Percentiles rank a stretch among this genome's conserved stretches.
Evolutionary conservation across 2,329 filamentous ascomycete species (phyloP).

Genomic region (Clonostachys byssicola): DNA sequence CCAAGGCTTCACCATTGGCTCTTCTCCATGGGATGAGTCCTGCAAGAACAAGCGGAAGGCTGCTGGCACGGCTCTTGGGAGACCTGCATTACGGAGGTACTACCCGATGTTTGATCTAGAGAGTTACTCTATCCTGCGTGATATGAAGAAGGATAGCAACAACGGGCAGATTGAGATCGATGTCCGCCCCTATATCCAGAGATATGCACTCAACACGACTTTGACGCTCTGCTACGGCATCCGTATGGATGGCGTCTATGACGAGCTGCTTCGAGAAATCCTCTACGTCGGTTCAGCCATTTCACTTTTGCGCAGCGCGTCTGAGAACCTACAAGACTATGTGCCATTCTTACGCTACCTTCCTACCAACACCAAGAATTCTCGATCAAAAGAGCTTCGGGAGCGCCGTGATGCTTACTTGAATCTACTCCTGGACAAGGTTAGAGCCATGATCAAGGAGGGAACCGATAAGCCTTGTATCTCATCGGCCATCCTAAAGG

Average conservation of each 20-base stretch:
- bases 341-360: constrained; percentile 42
- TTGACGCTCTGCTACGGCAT: constrained; percentile 77
- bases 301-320: constrained; percentile 41
- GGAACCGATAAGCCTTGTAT: constrained; percentile 51
- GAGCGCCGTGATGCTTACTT: constrained; percentile 43
- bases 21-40: constrained; percentile 79
- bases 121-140: constrained; percentile 65
- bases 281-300: constrained; percentile 48
- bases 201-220: constrained; percentile 73
- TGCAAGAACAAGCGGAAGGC: constrained; percentile 75
- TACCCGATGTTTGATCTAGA: constrained; percentile 82
- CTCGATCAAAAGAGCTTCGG: constrained; percentile 37
- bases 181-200: constrained; percentile 68
- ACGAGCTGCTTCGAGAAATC: constrained; percentile 45
- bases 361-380: constrained; percentile 47
- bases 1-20: constrained; percentile 78
- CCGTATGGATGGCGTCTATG: constrained; percentile 53
- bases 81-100: constrained; percentile 71
- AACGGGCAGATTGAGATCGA: constrained; percentile 62
- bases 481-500: constrained; percentile 47
- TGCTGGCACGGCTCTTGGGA: constrained; percentile 73
- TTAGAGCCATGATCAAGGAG: constrained; percentile 43
- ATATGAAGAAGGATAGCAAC: constrained; percentile 62
- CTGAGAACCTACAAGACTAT: constrained; percentile 50
- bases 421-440: constrained; percentile 41